A percentile compares a stretch with the other conserved stretches of the same genome.
phyloP scores from a whole-genome alignment of 495 filamentous ascomycete genomes.

The Tuber indicum region DNA sequence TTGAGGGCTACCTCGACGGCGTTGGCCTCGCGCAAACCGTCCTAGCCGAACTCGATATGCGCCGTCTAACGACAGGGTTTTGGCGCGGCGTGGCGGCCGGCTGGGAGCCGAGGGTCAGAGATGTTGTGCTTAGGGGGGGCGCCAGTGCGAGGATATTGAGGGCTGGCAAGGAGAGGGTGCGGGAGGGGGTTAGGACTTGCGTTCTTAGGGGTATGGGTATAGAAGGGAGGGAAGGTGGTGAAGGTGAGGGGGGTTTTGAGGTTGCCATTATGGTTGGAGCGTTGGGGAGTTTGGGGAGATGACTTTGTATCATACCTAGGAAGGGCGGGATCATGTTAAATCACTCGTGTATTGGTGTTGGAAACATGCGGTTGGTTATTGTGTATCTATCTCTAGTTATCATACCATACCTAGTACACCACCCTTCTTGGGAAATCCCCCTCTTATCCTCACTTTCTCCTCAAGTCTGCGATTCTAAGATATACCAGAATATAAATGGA shows the following conservation, averaged over 20 bases:
- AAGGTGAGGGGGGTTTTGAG: conserved; percentile 75
- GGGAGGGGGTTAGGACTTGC: conserved; percentile 71
- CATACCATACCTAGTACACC: neutral
- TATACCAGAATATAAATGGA: conserved; percentile 1
- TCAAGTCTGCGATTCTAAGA: neutral
- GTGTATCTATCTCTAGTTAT: neutral
- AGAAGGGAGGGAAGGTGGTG: conserved; percentile 43
- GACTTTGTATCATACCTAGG: neutral
- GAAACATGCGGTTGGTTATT: neutral
- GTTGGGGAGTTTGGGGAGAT: conserved; percentile 33
- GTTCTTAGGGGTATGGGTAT: conserved; percentile 65
- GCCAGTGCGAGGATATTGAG: conserved; percentile 73
- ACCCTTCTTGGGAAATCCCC: neutral
- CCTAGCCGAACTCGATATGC: conserved; percentile 73
- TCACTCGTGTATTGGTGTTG: neutral
- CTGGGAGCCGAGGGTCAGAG: conserved; percentile 68
- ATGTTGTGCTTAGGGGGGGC: conserved; percentile 74
- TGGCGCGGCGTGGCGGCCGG: conserved; percentile 79
- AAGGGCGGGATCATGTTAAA: neutral
- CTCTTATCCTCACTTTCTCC: too few species aligned
- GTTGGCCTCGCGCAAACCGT: conserved; percentile 43
- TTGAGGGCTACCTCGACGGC: conserved; percentile 67
- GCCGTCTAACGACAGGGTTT: conserved; percentile 80
- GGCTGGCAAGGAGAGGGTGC: conserved; percentile 65
- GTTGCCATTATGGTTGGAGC: conserved; percentile 85